These are phyloP conservation scores for Populus davidiana DNA, from an alignment of 345 rosid genomes.

Conservation along the genomic window DNA sequence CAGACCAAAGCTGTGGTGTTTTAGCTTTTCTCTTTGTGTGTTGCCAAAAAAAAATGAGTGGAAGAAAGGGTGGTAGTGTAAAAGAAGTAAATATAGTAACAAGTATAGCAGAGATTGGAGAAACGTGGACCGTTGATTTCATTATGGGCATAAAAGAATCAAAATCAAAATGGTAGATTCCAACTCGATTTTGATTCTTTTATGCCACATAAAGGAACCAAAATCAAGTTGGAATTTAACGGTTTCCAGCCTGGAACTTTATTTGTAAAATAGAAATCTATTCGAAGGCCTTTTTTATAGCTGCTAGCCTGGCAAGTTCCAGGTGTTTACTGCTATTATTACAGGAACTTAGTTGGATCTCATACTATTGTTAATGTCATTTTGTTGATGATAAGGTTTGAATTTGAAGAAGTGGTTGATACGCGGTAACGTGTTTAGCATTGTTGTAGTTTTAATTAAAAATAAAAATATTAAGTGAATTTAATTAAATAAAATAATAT, in stretches of 20 bases:
- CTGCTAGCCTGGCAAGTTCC: background rate
- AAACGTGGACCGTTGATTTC: constrained; percentile 35
- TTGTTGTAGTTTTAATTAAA: too few species aligned
- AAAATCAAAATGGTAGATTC: background rate
- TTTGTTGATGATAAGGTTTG: background rate
- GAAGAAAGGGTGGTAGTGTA: background rate
- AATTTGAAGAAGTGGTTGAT: background rate
- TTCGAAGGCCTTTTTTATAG: background rate
- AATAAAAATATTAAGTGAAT: too few species aligned
- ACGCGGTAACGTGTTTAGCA: background rate
- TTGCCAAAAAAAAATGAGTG: background rate
- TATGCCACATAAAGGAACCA: background rate
- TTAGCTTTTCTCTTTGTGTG: background rate
- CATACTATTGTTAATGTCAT: background rate
- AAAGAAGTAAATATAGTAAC: background rate
- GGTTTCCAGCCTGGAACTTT: constrained; percentile 37
- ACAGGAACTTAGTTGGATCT: background rate
- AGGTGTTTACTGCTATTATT: background rate
- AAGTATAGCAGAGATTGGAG: background rate
- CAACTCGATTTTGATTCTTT: constrained; percentile 5
- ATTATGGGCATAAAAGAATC: background rate
- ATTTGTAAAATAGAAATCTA: background rate
- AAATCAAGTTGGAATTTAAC: constrained; percentile 28
- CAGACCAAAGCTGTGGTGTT: constrained; percentile 1
- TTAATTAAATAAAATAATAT: too few species aligned